These are phyloP conservation scores for Strombidium stylifer DNA, from an alignment of 73 alveolate species.

Conservation along the genomic window DNA sequence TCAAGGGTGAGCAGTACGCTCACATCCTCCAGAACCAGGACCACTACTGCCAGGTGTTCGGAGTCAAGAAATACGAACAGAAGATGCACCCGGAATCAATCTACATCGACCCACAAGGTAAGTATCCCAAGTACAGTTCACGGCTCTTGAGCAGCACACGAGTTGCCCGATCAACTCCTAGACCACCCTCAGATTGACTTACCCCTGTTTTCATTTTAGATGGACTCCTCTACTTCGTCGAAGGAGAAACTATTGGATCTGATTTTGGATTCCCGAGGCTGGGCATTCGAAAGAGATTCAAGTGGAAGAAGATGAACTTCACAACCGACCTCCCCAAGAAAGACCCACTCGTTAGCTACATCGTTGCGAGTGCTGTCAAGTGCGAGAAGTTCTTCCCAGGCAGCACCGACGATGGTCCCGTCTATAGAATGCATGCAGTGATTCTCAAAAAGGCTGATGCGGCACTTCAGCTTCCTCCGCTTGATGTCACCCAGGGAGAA, in stretches of 20 bases:
- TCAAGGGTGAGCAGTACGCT: constrained; percentile 68
- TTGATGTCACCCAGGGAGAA: too few relatives aligned
- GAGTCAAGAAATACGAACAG: constrained; percentile 17
- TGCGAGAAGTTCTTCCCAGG: constrained; percentile 69
- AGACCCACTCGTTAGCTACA: constrained; percentile 61
- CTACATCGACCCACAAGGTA: constrained; percentile 56
- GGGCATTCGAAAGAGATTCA: constrained; percentile 42
- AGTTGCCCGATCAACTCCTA: too few relatives aligned
- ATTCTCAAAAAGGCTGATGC: constrained; percentile 34
- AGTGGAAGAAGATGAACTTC: constrained; percentile 79
- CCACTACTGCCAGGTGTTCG: constrained; percentile 30
- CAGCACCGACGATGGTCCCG: constrained; percentile 53
- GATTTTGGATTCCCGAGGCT: constrained; percentile 74
- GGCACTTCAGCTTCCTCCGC: too few relatives aligned
- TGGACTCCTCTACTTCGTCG: constrained; percentile 65
- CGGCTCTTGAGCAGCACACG: too few relatives aligned
- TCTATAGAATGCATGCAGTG: constrained; percentile 71
- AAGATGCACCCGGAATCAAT: constrained; percentile 65
- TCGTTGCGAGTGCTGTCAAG: constrained; percentile 71
- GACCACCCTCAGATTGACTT: neutral
- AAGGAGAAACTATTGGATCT: constrained; percentile 62
- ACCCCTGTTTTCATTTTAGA: constrained; percentile 1
- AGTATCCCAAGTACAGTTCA: neutral
- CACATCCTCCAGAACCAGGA: constrained; percentile 50
- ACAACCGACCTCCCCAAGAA: constrained; percentile 71